Percentiles rank a stretch among this genome's conserved stretches.
Evolutionary conservation across 306 rosid genomes (phyloP).

Genomic region (Dryas drummondii): DNA sequence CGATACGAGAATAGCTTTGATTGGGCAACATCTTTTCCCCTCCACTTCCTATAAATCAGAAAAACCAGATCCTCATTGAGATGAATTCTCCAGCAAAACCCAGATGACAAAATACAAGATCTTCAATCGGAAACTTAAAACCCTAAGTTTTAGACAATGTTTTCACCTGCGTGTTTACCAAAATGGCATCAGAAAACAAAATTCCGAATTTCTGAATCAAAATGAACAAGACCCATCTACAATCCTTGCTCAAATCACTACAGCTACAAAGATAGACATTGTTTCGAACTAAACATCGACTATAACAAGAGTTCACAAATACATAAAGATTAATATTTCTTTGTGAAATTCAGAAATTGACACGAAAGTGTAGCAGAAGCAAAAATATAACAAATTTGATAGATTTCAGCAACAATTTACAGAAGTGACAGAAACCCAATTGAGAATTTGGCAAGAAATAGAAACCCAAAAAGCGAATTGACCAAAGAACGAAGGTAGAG

Average conservation of each 20-base stretch:
- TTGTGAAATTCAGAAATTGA: background rate
- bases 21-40: conserved; percentile 43
- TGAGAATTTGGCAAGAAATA: conserved; percentile 20
- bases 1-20: conserved; percentile 57
- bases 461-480: conserved; percentile 25
- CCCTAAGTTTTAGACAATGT: conserved; percentile 47
- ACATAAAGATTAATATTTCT: conserved; percentile 5
- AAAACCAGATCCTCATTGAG: conserved; percentile 29
- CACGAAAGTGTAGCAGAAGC: background rate
- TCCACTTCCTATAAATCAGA: conserved; percentile 24
- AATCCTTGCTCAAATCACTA: conserved; percentile 5
- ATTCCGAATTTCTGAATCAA: background rate
- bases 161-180: conserved; percentile 38
- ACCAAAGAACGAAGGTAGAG: background rate
- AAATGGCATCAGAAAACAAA: conserved; percentile 33
- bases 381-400: background rate
- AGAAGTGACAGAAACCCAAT: conserved; percentile 13
- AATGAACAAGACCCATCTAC: conserved; percentile 5
- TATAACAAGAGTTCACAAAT: conserved; percentile 6
- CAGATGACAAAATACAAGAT: conserved; percentile 34
- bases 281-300: conserved; percentile 18
- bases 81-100: conserved; percentile 39
- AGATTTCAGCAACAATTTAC: background rate
- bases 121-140: conserved; percentile 45
- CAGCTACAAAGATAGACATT: background rate